Conservation (phyloP, 208 protist genomes). For the Vickermania spadyakhi region DNA sequence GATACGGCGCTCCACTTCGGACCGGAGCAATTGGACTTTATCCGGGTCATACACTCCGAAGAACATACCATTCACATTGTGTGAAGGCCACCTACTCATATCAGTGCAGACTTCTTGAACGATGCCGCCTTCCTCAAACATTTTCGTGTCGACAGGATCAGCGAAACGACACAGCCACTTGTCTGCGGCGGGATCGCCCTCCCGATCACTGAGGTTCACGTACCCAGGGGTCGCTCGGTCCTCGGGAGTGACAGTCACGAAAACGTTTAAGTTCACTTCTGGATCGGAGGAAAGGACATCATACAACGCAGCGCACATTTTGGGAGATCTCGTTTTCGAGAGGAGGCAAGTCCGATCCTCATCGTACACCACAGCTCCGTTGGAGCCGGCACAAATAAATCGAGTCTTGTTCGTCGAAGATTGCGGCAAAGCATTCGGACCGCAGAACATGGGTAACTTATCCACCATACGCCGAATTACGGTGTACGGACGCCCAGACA, state of each 20-base stretch:
- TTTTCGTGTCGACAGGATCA: constrained; percentile 20
- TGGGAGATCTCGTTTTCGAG: too few relatives aligned
- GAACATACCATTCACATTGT: constrained; percentile 61
- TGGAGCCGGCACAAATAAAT: too few relatives aligned
- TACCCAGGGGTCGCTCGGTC: constrained; percentile 19
- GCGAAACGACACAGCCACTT: constrained; percentile 51
- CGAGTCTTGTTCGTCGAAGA: too few relatives aligned
- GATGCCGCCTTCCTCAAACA: constrained; percentile 37
- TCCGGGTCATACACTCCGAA: constrained; percentile 46
- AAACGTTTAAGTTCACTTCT: constrained; percentile 51
- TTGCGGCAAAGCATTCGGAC: too few relatives aligned
- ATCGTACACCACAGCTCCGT: constrained; percentile 55
- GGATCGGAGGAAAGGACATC: constrained; percentile 30
- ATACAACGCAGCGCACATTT: constrained; percentile 29
- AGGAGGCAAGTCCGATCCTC: too few relatives aligned
- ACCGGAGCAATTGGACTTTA: constrained; percentile 15
- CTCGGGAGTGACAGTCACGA: constrained; percentile 21
- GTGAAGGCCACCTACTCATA: too few relatives aligned
- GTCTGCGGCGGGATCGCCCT: constrained; percentile 33
- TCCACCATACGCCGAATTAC: constrained; percentile 50
- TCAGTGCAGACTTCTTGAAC: constrained; percentile 28
- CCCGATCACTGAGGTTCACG: constrained; percentile 34
- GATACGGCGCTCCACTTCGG: constrained; percentile 12
- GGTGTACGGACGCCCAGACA: constrained; percentile 19
- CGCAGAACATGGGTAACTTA: constrained; percentile 44